Evolutionary conservation across 805 yeast genomes (phyloP), one percentile per base, ranked within the genome.

Genomic region (Ogataea saltuana): DNA sequence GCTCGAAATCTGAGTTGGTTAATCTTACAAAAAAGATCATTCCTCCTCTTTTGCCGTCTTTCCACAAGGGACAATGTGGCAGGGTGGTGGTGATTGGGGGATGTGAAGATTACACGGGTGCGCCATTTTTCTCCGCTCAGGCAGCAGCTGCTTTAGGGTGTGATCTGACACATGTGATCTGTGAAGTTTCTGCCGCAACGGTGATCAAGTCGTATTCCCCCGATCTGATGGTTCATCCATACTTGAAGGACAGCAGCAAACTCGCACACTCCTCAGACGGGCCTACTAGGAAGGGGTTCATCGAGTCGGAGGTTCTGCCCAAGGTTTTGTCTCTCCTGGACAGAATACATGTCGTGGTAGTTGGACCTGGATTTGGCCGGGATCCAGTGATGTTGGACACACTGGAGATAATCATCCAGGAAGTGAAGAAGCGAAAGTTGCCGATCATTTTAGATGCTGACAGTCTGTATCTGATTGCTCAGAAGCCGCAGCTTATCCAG

Each of bases 291-390:
- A 34, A 6, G 10, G 11, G 50, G 12, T 64, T 70, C 39, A 59
- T 79, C 31, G 67, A 69, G n/a, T 52, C 58, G 6, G 64, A 67
- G 38, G 70, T 85, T 10, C 50, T 85, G 57, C 80, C 81, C 18
- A 78, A 78, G 55, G 74, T 87, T n/a, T 52, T 60, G 16, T 43
- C 68, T 0, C 56, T 90, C 17, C 64, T 91, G 27, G 71, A 72
- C 27, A 67, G 95, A 35, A 76, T 88, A 46, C 95, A 91, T 56
- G 86, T 82, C 6, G 80, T 89, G 20, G 87, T 93, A 2, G 74
- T 91, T 28, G 98, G 98, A 0, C 98, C 98, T 0, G 99, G 98
- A 0, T 75, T 90, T 45, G 99, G 99, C 0, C 71, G 99, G 37
- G 96, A 89, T 60, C 63, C 65, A 4, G 56, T 75, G 26, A 83